phyloP scores from a whole-genome alignment of 441 rosid species.

The Populus hybrid region DNA sequence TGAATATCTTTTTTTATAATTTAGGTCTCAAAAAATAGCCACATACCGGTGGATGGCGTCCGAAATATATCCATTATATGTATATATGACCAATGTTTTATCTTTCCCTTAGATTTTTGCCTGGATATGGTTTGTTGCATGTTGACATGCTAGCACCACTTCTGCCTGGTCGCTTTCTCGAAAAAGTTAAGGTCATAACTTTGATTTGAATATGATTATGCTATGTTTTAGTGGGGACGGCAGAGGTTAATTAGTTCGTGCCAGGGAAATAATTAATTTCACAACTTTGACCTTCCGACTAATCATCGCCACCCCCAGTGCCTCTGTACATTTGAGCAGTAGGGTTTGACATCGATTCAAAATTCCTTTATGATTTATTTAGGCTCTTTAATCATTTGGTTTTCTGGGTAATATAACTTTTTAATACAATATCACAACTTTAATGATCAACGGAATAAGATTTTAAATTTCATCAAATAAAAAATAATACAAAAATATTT shows the following conservation, averaged over 20 bases:
- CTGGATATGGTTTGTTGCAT: not conserved
- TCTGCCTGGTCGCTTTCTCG: not conserved
- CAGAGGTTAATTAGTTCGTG: not conserved
- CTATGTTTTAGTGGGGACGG: not conserved
- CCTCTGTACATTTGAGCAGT: not conserved
- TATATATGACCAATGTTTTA: too few species aligned
- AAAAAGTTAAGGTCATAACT: not conserved
- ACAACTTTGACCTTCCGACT: not conserved
- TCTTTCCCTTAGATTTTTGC: not conserved
- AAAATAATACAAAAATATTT: too few species aligned
- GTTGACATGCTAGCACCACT: not conserved
- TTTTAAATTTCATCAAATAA: too few species aligned
- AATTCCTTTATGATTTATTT: not conserved
- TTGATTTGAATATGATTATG: not conserved
- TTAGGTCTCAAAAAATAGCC: too few species aligned
- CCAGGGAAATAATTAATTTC: not conserved
- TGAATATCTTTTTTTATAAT: too few species aligned
- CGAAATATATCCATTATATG: too few species aligned
- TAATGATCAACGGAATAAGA: too few species aligned
- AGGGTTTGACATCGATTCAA: not conserved
- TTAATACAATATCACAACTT: too few species aligned
- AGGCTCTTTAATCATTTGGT: not conserved
- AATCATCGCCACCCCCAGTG: not conserved
- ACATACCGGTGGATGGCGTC: too few species aligned
- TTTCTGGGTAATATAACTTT: too few species aligned